Percentiles rank a stretch among this genome's conserved stretches.
Evolutionary conservation across 1,284 basidiomycete genomes (phyloP).

Genomic region (Xerocomus nothofagi): DNA sequence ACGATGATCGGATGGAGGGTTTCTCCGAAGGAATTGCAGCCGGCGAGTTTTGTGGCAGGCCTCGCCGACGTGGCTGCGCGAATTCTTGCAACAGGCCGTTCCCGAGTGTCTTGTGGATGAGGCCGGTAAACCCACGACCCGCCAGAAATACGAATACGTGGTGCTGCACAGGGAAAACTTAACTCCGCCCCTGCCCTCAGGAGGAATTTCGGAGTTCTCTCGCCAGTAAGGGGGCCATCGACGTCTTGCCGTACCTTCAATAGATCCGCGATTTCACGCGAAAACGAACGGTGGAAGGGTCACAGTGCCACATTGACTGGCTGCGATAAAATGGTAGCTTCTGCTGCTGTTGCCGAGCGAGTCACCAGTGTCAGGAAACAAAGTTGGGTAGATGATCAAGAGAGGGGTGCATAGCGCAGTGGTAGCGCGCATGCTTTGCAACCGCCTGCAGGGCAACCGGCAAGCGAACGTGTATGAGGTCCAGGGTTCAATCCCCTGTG

Average conservation of each 20-base stretch:
- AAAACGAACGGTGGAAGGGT: too few relatives aligned
- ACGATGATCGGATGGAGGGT: not conserved
- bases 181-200: not conserved
- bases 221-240: not conserved
- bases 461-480: slow-evolving; percentile 32
- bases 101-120: not conserved
- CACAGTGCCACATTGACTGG: too few relatives aligned
- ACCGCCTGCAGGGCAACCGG: not conserved
- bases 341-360: too few relatives aligned
- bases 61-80: not conserved
- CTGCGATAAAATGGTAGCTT: too few relatives aligned
- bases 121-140: not conserved
- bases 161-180: not conserved
- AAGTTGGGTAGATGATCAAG: too few relatives aligned
- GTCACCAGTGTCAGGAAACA: too few relatives aligned
- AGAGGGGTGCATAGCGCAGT: slow-evolving; percentile 39
- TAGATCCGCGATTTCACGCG: not conserved
- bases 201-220: not conserved
- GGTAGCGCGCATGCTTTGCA: slow-evolving; percentile 40
- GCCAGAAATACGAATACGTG: not conserved
- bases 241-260: not conserved
- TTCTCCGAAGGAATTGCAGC: not conserved
- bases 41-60: not conserved
- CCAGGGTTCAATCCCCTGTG: slow-evolving; percentile 39
- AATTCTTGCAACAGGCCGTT: not conserved